These are phyloP conservation scores for Rhodotorula taiwanensis DNA, from an alignment of 768 basidiomycete genomes.

Conservation along the genomic window DNA sequence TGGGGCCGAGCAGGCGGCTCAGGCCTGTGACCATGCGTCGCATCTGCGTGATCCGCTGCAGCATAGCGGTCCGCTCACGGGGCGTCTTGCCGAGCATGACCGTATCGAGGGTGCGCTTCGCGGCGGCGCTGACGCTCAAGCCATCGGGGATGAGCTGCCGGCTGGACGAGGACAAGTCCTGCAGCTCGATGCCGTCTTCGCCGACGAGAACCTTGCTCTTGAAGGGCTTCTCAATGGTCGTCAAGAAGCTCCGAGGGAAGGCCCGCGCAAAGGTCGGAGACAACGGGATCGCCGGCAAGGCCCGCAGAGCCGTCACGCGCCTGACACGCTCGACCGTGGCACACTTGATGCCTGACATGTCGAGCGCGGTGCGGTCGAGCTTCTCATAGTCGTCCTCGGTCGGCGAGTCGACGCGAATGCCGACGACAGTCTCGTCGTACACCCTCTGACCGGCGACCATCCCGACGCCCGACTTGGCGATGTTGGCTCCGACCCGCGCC, in stretches of 20 bases:
- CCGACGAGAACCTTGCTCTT: conserved; percentile 31
- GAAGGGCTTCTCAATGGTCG: conserved; percentile 1
- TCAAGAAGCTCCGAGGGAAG: conserved; percentile 1
- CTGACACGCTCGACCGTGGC: conserved; percentile 21
- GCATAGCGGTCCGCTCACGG: conserved; percentile 36
- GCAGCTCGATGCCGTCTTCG: conserved; percentile 26
- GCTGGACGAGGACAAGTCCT: background rate
- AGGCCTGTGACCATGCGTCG: conserved; percentile 72
- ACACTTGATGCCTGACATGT: conserved; percentile 13
- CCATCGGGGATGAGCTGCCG: background rate
- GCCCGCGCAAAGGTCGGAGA: conserved; percentile 15
- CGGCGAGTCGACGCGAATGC: conserved; percentile 23
- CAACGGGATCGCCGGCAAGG: conserved; percentile 4
- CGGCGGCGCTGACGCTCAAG: background rate
- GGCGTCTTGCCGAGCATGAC: conserved; percentile 1
- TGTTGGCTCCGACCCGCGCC: conserved; percentile 41
- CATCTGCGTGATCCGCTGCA: conserved; percentile 71
- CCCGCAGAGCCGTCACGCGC: background rate
- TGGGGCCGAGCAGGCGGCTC: conserved; percentile 65
- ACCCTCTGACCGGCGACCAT: conserved; percentile 21
- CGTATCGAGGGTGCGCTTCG: background rate
- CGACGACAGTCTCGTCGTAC: conserved; percentile 24
- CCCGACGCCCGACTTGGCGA: conserved; percentile 19
- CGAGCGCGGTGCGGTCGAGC: background rate
- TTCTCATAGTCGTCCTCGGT: conserved; percentile 3